Conservation (phyloP, 495 filamentous ascomycete species). For the Copromyces sp. region DNA sequence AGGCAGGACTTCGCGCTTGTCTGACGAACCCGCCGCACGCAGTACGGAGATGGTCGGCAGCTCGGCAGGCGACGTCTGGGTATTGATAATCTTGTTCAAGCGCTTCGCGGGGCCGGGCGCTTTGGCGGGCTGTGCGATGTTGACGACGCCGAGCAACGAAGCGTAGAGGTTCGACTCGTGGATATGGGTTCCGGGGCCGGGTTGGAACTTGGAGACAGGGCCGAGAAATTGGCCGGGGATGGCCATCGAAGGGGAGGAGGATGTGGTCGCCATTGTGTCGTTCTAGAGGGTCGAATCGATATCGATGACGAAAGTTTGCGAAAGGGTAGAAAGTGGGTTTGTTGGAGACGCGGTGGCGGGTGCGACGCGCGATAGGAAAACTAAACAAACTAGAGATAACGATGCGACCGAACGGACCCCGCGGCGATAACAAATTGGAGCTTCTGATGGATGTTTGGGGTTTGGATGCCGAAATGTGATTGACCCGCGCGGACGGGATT, state of each 20-base stretch:
- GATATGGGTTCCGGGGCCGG: constrained; percentile 77
- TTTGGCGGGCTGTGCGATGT: constrained; percentile 38
- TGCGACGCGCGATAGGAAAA: background rate
- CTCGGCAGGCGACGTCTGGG: constrained; percentile 21
- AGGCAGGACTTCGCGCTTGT: constrained; percentile 64
- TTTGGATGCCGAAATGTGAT: background rate
- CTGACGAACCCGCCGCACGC: constrained; percentile 17
- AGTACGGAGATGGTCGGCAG: constrained; percentile 30
- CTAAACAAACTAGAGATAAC: background rate
- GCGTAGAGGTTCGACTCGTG: constrained; percentile 60
- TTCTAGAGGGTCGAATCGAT: background rate
- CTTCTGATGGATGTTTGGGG: background rate
- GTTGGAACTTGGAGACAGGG: constrained; percentile 47
- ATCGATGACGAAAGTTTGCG: background rate
- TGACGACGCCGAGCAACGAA: constrained; percentile 55
- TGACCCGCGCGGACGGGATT: background rate
- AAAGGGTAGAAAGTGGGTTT: background rate
- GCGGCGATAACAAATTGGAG: background rate
- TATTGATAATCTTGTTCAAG: constrained; percentile 40
- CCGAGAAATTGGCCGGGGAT: constrained; percentile 74
- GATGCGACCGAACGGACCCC: background rate
- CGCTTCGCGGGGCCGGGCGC: constrained; percentile 46
- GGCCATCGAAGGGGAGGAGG: constrained; percentile 22
- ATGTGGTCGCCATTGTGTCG: constrained; percentile 12
- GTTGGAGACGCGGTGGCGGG: background rate